Evolutionary conservation across 163 green algal species (phyloP), one percentile per base, ranked within the genome.

Genomic region (Chlamydomonas reinhardtii): DNA sequence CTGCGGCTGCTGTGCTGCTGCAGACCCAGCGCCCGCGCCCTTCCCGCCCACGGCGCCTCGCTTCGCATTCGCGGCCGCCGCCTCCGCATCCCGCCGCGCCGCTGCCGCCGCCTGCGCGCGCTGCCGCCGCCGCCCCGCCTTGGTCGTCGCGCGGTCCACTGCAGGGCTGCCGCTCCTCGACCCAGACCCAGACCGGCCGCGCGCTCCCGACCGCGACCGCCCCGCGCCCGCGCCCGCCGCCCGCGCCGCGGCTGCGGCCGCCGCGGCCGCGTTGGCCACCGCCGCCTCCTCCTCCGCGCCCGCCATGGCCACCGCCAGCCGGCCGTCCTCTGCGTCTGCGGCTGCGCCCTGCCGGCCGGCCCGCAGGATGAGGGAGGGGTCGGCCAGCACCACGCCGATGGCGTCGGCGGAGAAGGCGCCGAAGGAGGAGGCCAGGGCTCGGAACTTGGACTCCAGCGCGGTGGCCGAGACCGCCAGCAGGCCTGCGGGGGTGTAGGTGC

Each of bases 321-420:
- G 15, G 32, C 31, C 66, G 29, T 22, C 35, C 34, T 31, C 24
- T 0, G 34, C 32, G 39, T 9, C 35, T 37, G 11, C 70, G 32
- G 11, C 35, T 2, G 11, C 25, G 39, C 22, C 39, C 72, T 35
- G 15, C 43, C 15, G 19, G 29, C 68, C 80, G 0, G 84, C 84
- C 19, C 24, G 17, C 61, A 90, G 76, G 27, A 93, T 69, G 9
- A 89, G 70, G 2, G 85, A 87, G 31, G 90, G 88, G 66, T 93
- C 90, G 14, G 90, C 90, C 15, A 93, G 71, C 25, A 92, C 86
- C 32, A 93, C 71, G n/a, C 89, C 84, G 34, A 92, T 77, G n/a
- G 90, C 89, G 83, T 92, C 89, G 31, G 81, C 52, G 34, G 62
- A 54, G 74, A 89, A 92, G 24, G 80, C 83, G 11, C 89, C 89